Conservation (phyloP, 441 rosid species). For the Breynia disticha region DNA sequence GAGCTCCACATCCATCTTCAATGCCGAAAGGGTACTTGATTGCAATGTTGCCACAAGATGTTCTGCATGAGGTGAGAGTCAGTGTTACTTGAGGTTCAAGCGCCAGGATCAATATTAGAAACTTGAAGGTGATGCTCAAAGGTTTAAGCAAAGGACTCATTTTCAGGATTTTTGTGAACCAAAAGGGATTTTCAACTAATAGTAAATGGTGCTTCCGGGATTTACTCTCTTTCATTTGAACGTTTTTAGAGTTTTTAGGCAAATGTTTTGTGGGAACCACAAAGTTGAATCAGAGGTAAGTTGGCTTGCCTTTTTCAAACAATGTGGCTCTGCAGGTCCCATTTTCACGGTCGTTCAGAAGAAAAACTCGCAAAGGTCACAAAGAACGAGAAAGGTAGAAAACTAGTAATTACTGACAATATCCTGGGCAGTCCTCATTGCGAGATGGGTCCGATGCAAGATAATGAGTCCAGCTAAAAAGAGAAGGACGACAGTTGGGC, state of each 20-base stretch:
- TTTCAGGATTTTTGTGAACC: no score
- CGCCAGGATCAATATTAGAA: constrained; percentile 11
- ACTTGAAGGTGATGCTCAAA: constrained; percentile 12
- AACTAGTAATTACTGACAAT: no score
- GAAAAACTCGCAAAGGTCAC: no score
- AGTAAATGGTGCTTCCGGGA: constrained; percentile 13
- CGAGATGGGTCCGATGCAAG: no score
- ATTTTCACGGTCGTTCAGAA: no score
- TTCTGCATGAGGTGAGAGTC: constrained; percentile 36
- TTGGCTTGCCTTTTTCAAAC: constrained; percentile 12
- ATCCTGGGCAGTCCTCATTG: no score
- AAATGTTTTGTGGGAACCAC: no score
- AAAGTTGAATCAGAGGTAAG: constrained; percentile 14
- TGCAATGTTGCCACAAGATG: constrained; percentile 47
- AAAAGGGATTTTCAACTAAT: no score
- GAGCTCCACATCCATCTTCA: constrained; percentile 83
- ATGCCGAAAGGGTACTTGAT: constrained; percentile 70
- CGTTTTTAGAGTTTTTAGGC: constrained; percentile 9
- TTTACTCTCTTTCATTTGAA: constrained; percentile 29
- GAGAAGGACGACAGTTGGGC: no score
- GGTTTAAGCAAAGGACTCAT: no score
- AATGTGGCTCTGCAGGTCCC: constrained; percentile 3
- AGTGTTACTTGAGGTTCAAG: constrained; percentile 17
- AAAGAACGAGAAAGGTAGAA: no score
- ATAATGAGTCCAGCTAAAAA: no score